Evolutionary conservation across 2,329 filamentous ascomycete species (phyloP), one percentile per base, ranked within the genome.

Genomic region (Drechslerella coelobrocha): DNA sequence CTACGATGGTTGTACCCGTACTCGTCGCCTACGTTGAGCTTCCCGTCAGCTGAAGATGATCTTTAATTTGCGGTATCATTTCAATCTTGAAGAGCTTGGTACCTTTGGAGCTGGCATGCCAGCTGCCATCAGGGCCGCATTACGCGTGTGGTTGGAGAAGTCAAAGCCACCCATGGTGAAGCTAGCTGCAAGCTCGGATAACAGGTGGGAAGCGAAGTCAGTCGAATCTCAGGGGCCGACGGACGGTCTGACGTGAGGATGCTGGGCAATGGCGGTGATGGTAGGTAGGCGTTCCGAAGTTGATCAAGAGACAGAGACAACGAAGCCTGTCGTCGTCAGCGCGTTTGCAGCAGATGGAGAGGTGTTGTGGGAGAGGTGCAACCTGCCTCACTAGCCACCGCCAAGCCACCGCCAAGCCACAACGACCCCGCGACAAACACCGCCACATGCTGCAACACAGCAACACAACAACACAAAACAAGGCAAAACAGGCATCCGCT

Each of bases 131-230:
- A 99, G 87, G 74, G 93, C 93, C 79, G 89, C 87, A 86, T 99
- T 99, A 84, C 94, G 91, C 86, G 96, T 96, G 87, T 97, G 94
- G 85, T 99, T 99, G 81, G 92, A 95, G 85, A 99, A 99, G 83
- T 97, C 92, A 85, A 97, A 96, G 83, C 92, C 92, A 77, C 90
- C 88, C 94, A 99, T 99, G 81, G 74, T 45, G 51, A 62, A 68
- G 39, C 57, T 39, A 27, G 9, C 10, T 43, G 56, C 50, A 39
- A 21, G 37, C 31, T 55, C 50, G 63, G 41, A 31, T 21, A 23
- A 12, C 27, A 39, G 29, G 47, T 34, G 29, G 55, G 23, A 24
- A 19, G 48, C 21, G 21, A 27, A 7, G 27, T 5, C 2, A 19
- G 14, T 37, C 31, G 26, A 14, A 26, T 26, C 50, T n/a, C n/a